Percentiles rank a stretch among this genome's conserved stretches.
phyloP scores from a whole-genome alignment of 2,329 filamentous ascomycete species.

The Fusarium miscanthi region DNA sequence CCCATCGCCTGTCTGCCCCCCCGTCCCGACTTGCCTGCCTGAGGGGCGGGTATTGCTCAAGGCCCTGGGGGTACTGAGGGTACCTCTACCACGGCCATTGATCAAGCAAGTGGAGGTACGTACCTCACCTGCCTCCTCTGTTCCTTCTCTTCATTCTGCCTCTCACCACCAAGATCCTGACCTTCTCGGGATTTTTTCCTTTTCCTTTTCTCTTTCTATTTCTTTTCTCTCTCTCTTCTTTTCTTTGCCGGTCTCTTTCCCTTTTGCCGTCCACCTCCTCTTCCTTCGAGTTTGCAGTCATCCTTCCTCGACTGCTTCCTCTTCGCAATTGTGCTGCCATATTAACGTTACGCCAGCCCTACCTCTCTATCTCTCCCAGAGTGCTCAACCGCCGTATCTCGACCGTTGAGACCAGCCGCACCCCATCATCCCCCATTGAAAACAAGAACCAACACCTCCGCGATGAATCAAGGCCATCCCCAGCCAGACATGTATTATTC shows the following conservation, averaged over 20 bases:
- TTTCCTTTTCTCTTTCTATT: slow-evolving; percentile 44
- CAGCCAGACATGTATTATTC: slow-evolving; percentile 74
- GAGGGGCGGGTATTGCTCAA: slow-evolving; percentile 27
- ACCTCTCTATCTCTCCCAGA: slow-evolving; percentile 3
- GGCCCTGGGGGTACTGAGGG: slow-evolving; percentile 40
- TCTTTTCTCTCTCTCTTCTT: slow-evolving; percentile 39
- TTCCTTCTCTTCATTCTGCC: slow-evolving; percentile 39
- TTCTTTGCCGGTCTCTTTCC: slow-evolving; percentile 40
- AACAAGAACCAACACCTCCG: slow-evolving; percentile 48
- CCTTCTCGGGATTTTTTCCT: slow-evolving; percentile 33
- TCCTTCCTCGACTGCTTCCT: slow-evolving; percentile 63
- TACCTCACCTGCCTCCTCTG: slow-evolving; percentile 46
- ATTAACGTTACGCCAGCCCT: slow-evolving; percentile 19
- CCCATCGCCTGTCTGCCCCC: slow-evolving; percentile 32
- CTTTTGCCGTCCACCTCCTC: slow-evolving; percentile 47
- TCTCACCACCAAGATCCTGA: slow-evolving; percentile 48
- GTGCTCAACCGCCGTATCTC: background rate
- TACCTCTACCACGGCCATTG: slow-evolving; percentile 15
- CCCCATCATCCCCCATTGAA: slow-evolving; percentile 13
- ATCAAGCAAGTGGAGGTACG: slow-evolving; percentile 33
- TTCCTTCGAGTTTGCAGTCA: slow-evolving; percentile 62
- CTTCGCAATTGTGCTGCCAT: slow-evolving; percentile 45
- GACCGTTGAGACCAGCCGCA: slow-evolving; percentile 2
- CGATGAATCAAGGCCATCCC: slow-evolving; percentile 79
- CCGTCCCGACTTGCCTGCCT: slow-evolving; percentile 41